Base-by-base conservation (phyloP, 768 basidiomycete species). In the Kwoniella sp. region DNA sequence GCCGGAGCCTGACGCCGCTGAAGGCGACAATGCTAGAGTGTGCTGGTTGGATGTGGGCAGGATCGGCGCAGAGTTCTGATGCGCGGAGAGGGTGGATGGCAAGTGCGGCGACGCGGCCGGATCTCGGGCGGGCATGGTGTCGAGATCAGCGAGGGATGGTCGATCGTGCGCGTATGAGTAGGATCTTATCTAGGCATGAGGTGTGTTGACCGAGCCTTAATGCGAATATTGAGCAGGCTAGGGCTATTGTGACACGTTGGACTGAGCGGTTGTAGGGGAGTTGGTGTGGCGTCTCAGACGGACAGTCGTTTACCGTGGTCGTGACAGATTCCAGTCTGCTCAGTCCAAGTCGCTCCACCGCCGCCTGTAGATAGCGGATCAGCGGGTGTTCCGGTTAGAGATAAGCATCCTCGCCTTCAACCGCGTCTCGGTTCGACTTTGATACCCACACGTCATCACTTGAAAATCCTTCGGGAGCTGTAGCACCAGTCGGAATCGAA, bases 101-200 rank as follows among this genome's bases (percentile, higher is more conserved):
- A 60, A 40, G 31, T 71, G 62, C 22, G 66, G 69, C 12, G 69
- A 68, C 5, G 66, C 56, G 2, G 59, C 53, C 2, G 69, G 69
- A 45, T 71, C 69, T 33, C 69, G 55, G 22, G 69, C 69, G 11
- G 69, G 69, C 69, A 71, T 71, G 1, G 44, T 17, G 19, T 20
- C 17, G 44, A 3, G n/a, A 45, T 29, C 25, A 27, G 44, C 17
- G 20, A 17, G n/a, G 27, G 27, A 31, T 22, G 37, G 5, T 12
- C 34, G 34, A 7, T 32, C 31, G 19, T 38, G 19, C 19, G 37
- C 19, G 37, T 19, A 7, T 38, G 37, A 19, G 34, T 6, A 20
- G 5, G 37, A 20, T 38, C 5, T 38, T 33, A 33, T 33, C 32
- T 33, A 17, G 37, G 37, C 22, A 7, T 38, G 37, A n/a, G 32